Evolutionary conservation across 1,139 yeast species (phyloP).

Genomic region (Williopsis jadinii): DNA sequence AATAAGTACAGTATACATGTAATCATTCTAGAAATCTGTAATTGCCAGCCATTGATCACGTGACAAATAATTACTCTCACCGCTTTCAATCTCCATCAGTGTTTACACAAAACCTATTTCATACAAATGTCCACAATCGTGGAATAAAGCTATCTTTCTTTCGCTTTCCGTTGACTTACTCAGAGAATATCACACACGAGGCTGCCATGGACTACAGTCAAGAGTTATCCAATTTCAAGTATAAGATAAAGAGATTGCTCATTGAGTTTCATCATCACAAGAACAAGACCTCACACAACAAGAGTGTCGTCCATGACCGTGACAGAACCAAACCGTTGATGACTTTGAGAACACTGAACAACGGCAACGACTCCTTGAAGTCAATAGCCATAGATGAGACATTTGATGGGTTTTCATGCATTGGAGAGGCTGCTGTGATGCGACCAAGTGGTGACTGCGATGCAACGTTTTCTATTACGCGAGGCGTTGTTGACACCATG

Average conservation of each 20-base stretch:
- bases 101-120: too few relatives aligned
- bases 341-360: slow-evolving; percentile 28
- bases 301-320: slow-evolving; percentile 34
- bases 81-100: too few relatives aligned
- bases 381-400: slow-evolving; percentile 2
- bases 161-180: too few relatives aligned
- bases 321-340: slow-evolving; percentile 33
- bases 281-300: slow-evolving; percentile 34
- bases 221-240: slow-evolving; percentile 4
- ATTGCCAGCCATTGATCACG: too few relatives aligned
- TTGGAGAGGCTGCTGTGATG: not conserved
- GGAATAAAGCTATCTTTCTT: too few relatives aligned
- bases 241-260: slow-evolving; percentile 26
- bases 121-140: too few relatives aligned
- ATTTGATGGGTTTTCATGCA: slow-evolving; percentile 8
- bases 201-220: too few relatives aligned
- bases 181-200: too few relatives aligned
- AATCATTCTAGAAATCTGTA: too few relatives aligned
- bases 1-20: too few relatives aligned
- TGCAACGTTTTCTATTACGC: not conserved
- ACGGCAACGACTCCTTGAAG: slow-evolving; percentile 2
- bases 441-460: too few relatives aligned
- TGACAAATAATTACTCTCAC: too few relatives aligned
- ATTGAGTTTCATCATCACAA: slow-evolving; percentile 36
- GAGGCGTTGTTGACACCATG: slow-evolving; percentile 2